Base-by-base conservation (phyloP, 2,329 filamentous ascomycete species). In the Cordyceps farinosa region DNA sequence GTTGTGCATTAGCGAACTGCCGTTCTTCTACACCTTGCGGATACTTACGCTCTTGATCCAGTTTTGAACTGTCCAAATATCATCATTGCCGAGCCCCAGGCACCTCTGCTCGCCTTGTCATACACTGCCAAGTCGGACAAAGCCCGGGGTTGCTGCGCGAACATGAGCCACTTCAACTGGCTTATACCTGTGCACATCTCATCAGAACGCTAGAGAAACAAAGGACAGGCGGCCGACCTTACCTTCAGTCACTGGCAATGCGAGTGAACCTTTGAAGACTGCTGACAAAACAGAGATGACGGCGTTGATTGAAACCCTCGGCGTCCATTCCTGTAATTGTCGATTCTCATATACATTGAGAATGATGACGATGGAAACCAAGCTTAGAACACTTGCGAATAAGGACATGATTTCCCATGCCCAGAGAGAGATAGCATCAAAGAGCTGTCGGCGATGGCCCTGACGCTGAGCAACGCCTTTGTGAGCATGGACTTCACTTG, bases 121-220 rank as follows among this genome's bases (percentile, higher is more conserved):
- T 61, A 61, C 0, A 61, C 11, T n/a, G 53, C 58, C 38, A 61
- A 45, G 4, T 53, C 38, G 6, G 58, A 61, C 30, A 61, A 29
- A 11, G n/a, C 29, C 5, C n/a, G 36, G 6, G 48, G 48, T 3
- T 53, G 15, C 11, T 36, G 29, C 10, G 48, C 30, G 5, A 53
- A 61, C 2, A 45, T n/a, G 10, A 61, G 47, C 58, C 58, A 61
- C n/a, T 61, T 61, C 3, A 61, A n/a, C 48, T 61, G 58, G 36
- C 58, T 53, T 3, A 61, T 61, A 9, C 58, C 58, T 61, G 13
- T 45, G 6, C n/a, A 8, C 0, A 10, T 0, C 11, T 5, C 6
- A 2, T 61, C 36, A 61, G 40, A 10, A 34, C 36, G 32, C 34
- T 2, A n/a, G 7, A 10, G 1, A 13, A 22, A 40, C 5, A 13